Percentiles rank a stretch among this genome's conserved stretches.
These are phyloP conservation scores for Paraphaeosphaeria minitans DNA, from an alignment of 2,329 filamentous ascomycete genomes.

Conservation along the genomic window DNA sequence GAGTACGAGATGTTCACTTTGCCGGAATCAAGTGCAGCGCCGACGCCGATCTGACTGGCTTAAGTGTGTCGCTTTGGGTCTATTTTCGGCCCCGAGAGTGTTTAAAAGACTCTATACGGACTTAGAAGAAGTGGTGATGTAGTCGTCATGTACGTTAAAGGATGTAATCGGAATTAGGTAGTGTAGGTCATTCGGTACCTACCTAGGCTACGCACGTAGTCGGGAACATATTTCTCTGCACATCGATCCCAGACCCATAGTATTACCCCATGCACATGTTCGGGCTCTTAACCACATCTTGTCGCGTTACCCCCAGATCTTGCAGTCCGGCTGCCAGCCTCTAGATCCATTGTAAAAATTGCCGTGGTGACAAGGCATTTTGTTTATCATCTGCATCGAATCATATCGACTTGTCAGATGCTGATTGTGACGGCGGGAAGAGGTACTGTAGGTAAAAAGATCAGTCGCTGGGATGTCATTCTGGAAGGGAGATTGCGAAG, in stretches of 20 bases:
- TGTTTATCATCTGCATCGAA: constrained; percentile 56
- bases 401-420: constrained; percentile 58
- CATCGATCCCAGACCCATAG: neutral
- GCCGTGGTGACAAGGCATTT: constrained; percentile 54
- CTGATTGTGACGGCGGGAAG: constrained; percentile 39
- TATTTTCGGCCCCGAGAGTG: neutral
- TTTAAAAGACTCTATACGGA: neutral
- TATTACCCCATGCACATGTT: constrained; percentile 48
- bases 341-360: constrained; percentile 58
- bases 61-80: neutral
- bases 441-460: constrained; percentile 45
- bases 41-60: neutral
- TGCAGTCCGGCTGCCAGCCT: constrained; percentile 58
- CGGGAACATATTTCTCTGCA: neutral
- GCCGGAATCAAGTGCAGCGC: neutral
- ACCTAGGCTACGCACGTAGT: neutral
- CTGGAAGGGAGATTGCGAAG: constrained; percentile 53
- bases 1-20: neutral
- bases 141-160: neutral
- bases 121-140: neutral
- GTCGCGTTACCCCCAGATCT: constrained; percentile 51
- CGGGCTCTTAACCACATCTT: constrained; percentile 55
- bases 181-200: neutral
- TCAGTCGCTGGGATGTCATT: constrained; percentile 56
- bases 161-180: neutral